Percentiles rank a stretch among this genome's conserved stretches.
phyloP scores from a whole-genome alignment of 371 early-diverging fungal genomes.

The Basidiobolus meristosporus region DNA sequence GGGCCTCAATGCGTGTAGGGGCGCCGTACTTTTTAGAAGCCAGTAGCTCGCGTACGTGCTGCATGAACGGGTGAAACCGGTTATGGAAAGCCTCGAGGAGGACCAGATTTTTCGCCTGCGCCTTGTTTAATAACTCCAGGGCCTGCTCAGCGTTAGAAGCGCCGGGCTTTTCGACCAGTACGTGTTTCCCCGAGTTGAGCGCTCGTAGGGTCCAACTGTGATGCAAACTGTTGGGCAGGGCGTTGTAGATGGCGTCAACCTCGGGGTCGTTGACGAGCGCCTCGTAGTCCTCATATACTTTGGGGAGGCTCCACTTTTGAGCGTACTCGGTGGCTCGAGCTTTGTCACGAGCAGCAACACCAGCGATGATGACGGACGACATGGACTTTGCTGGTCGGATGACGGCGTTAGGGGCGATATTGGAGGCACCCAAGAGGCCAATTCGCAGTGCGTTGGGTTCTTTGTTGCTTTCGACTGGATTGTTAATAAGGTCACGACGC shows the following conservation, averaged over 20 bases:
- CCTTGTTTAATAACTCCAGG: slow-evolving; percentile 5
- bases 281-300: slow-evolving; percentile 15
- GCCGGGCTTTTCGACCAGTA: slow-evolving; percentile 17
- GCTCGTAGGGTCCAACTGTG: slow-evolving; percentile 17
- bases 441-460: slow-evolving; percentile 14
- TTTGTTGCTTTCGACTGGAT: too few relatives aligned
- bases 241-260: slow-evolving; percentile 23
- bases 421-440: slow-evolving; percentile 19
- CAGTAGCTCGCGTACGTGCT: slow-evolving; percentile 6
- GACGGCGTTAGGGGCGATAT: slow-evolving; percentile 14
- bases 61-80: slow-evolving; percentile 14
- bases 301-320: slow-evolving; percentile 12
- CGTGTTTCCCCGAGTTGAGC: slow-evolving; percentile 13
- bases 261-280: slow-evolving; percentile 13
- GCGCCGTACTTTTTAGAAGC: slow-evolving; percentile 5
- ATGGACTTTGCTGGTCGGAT: slow-evolving; percentile 10
- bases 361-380: slow-evolving; percentile 7
- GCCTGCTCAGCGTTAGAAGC: slow-evolving; percentile 13
- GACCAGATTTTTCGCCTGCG: slow-evolving; percentile 10
- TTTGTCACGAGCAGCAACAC: slow-evolving; percentile 16
- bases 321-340: slow-evolving; percentile 11
- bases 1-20: slow-evolving; percentile 1
- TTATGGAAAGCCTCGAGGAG: slow-evolving; percentile 22
- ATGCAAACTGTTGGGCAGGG: slow-evolving; percentile 21
- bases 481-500: too few relatives aligned